These are phyloP conservation scores for Pilaira anomala DNA, from an alignment of 192 early-diverging fungal genomes.

Conservation along the genomic window DNA sequence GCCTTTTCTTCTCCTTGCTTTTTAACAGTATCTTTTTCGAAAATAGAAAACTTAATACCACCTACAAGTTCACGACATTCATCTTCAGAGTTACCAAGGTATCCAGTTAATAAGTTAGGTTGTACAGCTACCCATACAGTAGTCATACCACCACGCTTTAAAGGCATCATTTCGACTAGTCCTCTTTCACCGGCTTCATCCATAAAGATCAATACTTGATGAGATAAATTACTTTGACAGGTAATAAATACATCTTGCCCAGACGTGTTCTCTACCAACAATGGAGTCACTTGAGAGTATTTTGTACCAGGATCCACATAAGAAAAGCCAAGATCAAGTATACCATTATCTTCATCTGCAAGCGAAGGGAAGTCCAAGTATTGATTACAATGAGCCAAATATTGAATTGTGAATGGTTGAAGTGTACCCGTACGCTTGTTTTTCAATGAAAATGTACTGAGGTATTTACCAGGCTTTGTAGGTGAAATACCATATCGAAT, in stretches of 20 bases:
- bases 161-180: slow-evolving; percentile 48
- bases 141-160: slow-evolving; percentile 46
- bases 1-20: neutral
- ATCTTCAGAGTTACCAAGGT: slow-evolving; percentile 34
- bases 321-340: slow-evolving; percentile 78
- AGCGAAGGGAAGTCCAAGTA: slow-evolving; percentile 65
- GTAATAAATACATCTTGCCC: slow-evolving; percentile 66
- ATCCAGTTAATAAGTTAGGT: slow-evolving; percentile 55
- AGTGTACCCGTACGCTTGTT: slow-evolving; percentile 34
- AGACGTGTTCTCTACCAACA: slow-evolving; percentile 69
- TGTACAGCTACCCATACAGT: slow-evolving; percentile 79
- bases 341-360: slow-evolving; percentile 47
- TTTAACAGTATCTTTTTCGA: slow-evolving; percentile 38
- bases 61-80: slow-evolving; percentile 73
- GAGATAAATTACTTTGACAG: slow-evolving; percentile 73
- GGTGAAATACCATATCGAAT: slow-evolving; percentile 56
- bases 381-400: slow-evolving; percentile 47
- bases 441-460: slow-evolving; percentile 45
- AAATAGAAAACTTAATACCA: slow-evolving; percentile 74
- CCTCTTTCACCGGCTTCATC: slow-evolving; percentile 53
- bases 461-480: slow-evolving; percentile 48
- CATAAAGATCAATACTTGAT: slow-evolving; percentile 76
- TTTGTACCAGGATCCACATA: slow-evolving; percentile 73
- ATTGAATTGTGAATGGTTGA: slow-evolving; percentile 47
- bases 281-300: slow-evolving; percentile 69